Evolutionary conservation across 768 basidiomycete genomes (phyloP), one percentile per base, ranked within the genome.

Genomic region (Amanita muscaria): DNA sequence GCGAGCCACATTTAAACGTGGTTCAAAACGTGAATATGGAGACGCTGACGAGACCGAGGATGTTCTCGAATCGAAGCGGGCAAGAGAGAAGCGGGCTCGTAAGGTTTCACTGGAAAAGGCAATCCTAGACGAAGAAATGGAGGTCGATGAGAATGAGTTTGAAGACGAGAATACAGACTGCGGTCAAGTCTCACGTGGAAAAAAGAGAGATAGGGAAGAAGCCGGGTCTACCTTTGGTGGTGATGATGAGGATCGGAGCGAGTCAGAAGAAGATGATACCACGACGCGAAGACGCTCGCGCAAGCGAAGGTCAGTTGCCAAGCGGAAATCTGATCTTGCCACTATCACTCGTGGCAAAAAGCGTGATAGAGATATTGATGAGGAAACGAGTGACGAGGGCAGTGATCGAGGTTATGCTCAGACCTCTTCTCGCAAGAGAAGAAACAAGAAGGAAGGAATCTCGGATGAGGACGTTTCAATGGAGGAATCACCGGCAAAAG

Each of bases 141-240:
- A 71, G 23, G 61, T 70, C 32, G 73, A 74, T 41, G 64, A 65
- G 18, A 58, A 70, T 32, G 69, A 69, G 48, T 65, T 68, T 16
- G 68, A 63, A 39, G 73, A 75, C 51, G 65, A 68, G 35, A 51
- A 67, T 15, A 55, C 59, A 18, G 69, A 68, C 40, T 58, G 69
- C 39, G 59, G 54, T 44, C 60, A 62, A 37, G 54, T 62, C 46
- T 53, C 59, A 15, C 66, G 78, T 48, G 83, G 84, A 35, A 83
- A 74, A 68, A 89, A 89, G 64, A 79, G 86, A 49, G 83, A 83
- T 60, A 79, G 81, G 31, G 71, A 74, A 5, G 83, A 84, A 56
- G 82, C 82, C 44, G 84, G 74, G 5, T 83, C 83, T 3, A 76
- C 74, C 0, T 79, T 85, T 54, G 83, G 76, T 36, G 77, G 73